Percentiles rank a stretch among this genome's conserved stretches.
Conservation (phyloP, 2,329 filamentous ascomycete genomes). For the Leptographium flavum region DNA sequence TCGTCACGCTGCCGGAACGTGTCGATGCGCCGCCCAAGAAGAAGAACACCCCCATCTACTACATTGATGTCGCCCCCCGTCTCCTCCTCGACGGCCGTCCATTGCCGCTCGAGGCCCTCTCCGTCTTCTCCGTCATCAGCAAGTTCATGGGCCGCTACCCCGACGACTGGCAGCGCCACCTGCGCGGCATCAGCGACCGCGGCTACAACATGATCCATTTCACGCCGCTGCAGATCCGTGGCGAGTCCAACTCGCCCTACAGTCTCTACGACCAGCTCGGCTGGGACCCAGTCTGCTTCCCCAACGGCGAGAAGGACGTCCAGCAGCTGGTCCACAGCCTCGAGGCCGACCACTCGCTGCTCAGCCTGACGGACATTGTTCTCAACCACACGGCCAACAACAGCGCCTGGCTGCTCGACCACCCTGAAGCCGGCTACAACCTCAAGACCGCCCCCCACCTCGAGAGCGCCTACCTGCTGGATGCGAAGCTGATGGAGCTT, state of each 20-base stretch:
- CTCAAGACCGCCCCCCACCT: slow-evolving; percentile 74
- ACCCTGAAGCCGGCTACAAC: slow-evolving; percentile 94
- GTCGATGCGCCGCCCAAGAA: slow-evolving; percentile 33
- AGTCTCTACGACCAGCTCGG: slow-evolving; percentile 85
- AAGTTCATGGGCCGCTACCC: slow-evolving; percentile 97
- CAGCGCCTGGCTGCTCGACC: slow-evolving; percentile 82
- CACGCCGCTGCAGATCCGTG: slow-evolving; percentile 79
- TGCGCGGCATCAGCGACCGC: slow-evolving; percentile 73
- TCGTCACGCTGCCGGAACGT: slow-evolving; percentile 36
- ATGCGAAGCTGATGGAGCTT: slow-evolving; percentile 56
- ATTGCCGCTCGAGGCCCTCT: slow-evolving; percentile 74
- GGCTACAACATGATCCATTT: slow-evolving; percentile 99
- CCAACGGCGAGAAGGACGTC: slow-evolving; percentile 71
- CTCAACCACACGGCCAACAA: slow-evolving; percentile 97
- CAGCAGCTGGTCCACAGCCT: slow-evolving; percentile 63
- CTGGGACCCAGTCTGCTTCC: slow-evolving; percentile 74
- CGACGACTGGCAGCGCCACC: slow-evolving; percentile 75
- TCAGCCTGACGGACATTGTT: slow-evolving; percentile 90
- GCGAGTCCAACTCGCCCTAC: slow-evolving; percentile 89
- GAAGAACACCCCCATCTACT: slow-evolving; percentile 64
- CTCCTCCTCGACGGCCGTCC: slow-evolving; percentile 59
- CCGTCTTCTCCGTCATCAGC: slow-evolving; percentile 85
- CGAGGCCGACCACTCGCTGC: slow-evolving; percentile 69
- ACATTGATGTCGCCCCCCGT: slow-evolving; percentile 83
- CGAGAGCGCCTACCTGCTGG: slow-evolving; percentile 47